Conservation (phyloP, 2,329 filamentous ascomycete genomes). For the Cladobotryum mycophilum region DNA sequence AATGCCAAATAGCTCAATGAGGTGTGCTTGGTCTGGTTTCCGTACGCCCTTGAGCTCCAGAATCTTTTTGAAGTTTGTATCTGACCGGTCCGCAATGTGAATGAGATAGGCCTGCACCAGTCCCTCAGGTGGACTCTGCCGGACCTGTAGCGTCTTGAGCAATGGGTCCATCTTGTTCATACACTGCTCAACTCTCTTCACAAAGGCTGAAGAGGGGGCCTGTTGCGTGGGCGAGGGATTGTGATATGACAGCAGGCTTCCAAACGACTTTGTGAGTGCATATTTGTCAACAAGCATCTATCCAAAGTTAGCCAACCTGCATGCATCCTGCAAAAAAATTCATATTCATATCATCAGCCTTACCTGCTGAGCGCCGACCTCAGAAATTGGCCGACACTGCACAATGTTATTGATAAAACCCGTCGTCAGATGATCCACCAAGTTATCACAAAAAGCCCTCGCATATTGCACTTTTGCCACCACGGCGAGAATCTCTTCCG, state of each 20-base stretch:
- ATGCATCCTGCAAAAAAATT: slow-evolving; percentile 10
- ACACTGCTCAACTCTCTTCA: slow-evolving; percentile 77
- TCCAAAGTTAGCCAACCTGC: background rate
- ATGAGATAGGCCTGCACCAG: slow-evolving; percentile 96
- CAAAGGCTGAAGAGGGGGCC: slow-evolving; percentile 54
- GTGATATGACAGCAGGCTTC: slow-evolving; percentile 62
- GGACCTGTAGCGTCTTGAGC: slow-evolving; percentile 94
- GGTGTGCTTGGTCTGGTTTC: slow-evolving; percentile 72
- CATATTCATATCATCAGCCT: slow-evolving; percentile 17
- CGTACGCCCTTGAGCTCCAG: slow-evolving; percentile 91
- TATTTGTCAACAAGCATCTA: slow-evolving; percentile 96
- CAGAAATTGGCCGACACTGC: slow-evolving; percentile 82
- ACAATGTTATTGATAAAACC: slow-evolving; percentile 79
- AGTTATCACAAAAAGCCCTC: slow-evolving; percentile 87
- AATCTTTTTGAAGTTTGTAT: slow-evolving; percentile 93
- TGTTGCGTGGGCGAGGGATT: slow-evolving; percentile 38
- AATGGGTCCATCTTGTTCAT: slow-evolving; percentile 87
- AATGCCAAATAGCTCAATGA: slow-evolving; percentile 76
- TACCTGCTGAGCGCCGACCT: slow-evolving; percentile 89
- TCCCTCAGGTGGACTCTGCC: slow-evolving; percentile 82
- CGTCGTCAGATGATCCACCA: slow-evolving; percentile 81
- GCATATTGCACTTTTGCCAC: slow-evolving; percentile 91
- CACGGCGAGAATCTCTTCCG: slow-evolving; percentile 67
- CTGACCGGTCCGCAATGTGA: slow-evolving; percentile 88
- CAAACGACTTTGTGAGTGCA: slow-evolving; percentile 73